Base-by-base conservation (phyloP, 352 stramenopile species). In the Phytopythium litorale region DNA sequence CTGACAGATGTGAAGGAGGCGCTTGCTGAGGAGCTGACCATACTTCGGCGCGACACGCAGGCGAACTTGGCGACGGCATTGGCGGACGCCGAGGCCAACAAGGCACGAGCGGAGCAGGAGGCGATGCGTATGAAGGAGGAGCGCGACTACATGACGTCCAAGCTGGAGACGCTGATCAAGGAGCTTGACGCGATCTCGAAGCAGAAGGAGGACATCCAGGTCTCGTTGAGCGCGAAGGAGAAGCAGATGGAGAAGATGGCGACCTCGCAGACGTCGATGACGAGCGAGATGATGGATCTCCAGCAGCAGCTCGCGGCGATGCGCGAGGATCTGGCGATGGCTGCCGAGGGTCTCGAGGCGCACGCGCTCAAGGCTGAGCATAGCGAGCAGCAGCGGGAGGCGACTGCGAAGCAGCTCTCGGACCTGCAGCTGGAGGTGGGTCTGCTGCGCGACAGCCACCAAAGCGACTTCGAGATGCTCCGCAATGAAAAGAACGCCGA, bases 201-300 rank as follows among this genome's bases (percentile, higher is more conserved):
- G n/a, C 72, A 84, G 40, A 69, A 60, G 19, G 70, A 79, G 38
- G 58, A 66, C 16, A 53, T 92, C 7, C 64, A 84, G 38, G 43
- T 60, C 13, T 57, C 67, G n/a, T n/a, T 90, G 11, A 64, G 53
- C 0, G 76, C 87, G 46, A 90, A 91, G 58, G 75, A 92, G 33
- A 91, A 85, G 56, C 76, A 93, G 52, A 69, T 88, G 45, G 68
- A 78, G 19, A 88, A 86, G 46, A 91, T 91, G 76, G 70, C 72
- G 23, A 45, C 65, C 0, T 89, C 79, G 33, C 76, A 92, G 62
- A 70, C 75, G 18, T 66, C 79, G 3, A 79, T 92, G 57, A 92
- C 81, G 13, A 72, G 58, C 0, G 70, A 90, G 54, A 60, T 88
- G 37, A 81, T 89, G 66, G 71, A 81, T 38, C 61, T 95, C 13